A percentile compares a stretch with the other conserved stretches of the same genome.
Conservation (phyloP, 192 early-diverging fungal species). For the Backusella sp. region DNA sequence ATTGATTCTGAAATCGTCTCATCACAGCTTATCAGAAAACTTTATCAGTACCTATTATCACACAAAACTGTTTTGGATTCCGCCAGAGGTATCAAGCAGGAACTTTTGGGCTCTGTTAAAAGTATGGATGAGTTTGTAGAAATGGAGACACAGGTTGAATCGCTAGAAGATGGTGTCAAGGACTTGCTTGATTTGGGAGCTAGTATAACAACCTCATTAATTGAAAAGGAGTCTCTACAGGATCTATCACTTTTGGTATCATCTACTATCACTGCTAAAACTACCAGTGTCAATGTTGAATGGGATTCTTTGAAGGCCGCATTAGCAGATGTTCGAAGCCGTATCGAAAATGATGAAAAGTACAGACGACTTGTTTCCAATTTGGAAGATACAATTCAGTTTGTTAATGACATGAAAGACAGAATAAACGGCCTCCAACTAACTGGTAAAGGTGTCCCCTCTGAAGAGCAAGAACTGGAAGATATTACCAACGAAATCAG, state of each 20-base stretch:
- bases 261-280: not conserved
- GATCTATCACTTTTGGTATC: not conserved
- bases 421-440: conserved; percentile 23
- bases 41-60: not conserved
- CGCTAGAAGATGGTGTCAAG: not conserved
- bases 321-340: conserved; percentile 11
- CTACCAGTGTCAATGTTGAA: conserved; percentile 11
- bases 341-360: conserved; percentile 17
- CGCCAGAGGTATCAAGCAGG: not conserved
- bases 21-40: not conserved
- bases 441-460: conserved; percentile 6
- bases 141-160: not conserved
- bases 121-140: not conserved
- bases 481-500: conserved; percentile 12
- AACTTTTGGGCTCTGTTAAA: not conserved
- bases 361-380: conserved; percentile 5
- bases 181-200: not conserved
- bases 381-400: conserved; percentile 21
- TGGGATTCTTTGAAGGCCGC: conserved; percentile 28
- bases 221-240: not conserved
- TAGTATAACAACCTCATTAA: not conserved
- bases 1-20: not conserved
- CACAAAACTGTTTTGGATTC: not conserved
- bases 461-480: conserved; percentile 25
- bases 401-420: conserved; percentile 18